Evolutionary conservation across 2,329 filamentous ascomycete species (phyloP).

Genomic region (Stemphylium vesicarium): DNA sequence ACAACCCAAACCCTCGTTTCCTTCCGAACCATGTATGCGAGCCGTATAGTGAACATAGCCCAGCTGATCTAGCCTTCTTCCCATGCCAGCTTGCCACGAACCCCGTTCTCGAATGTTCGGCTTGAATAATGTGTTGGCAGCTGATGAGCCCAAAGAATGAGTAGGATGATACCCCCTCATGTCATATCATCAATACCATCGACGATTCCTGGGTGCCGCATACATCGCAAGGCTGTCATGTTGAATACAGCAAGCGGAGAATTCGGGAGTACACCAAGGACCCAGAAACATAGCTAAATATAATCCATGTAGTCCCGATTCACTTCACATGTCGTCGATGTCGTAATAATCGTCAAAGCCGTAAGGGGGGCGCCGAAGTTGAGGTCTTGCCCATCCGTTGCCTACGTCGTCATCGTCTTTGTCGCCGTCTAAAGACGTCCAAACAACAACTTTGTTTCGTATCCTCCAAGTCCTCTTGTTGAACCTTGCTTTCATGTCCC

Average conservation of each 20-base stretch:
- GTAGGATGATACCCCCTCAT: background rate
- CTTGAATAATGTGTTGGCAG: too few species aligned
- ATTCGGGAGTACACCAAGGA: background rate
- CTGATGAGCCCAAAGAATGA: too few species aligned
- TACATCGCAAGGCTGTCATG: background rate
- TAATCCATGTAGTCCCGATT: background rate
- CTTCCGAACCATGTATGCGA: background rate
- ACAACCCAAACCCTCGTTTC: background rate
- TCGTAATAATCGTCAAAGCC: constrained; percentile 20
- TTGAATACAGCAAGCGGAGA: background rate
- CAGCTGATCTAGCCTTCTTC: too few species aligned
- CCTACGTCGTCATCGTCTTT: constrained; percentile 20
- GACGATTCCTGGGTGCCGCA: background rate
- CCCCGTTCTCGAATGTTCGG: too few species aligned
- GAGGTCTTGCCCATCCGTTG: constrained; percentile 21
- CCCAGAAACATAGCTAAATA: background rate
- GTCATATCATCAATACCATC: background rate
- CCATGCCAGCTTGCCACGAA: too few species aligned
- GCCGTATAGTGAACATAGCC: too few species aligned
- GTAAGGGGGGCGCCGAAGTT: constrained; percentile 14
- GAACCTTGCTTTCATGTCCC: constrained; percentile 21
- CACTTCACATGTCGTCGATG: constrained; percentile 18
- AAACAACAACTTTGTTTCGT: constrained; percentile 22
- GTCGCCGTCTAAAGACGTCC: constrained; percentile 16
- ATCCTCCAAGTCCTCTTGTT: constrained; percentile 19